Percentiles rank a stretch among this genome's conserved stretches.
Evolutionary conservation across 23 red algal species (phyloP).

Genomic region (Gracilaria vermiculophylla): DNA sequence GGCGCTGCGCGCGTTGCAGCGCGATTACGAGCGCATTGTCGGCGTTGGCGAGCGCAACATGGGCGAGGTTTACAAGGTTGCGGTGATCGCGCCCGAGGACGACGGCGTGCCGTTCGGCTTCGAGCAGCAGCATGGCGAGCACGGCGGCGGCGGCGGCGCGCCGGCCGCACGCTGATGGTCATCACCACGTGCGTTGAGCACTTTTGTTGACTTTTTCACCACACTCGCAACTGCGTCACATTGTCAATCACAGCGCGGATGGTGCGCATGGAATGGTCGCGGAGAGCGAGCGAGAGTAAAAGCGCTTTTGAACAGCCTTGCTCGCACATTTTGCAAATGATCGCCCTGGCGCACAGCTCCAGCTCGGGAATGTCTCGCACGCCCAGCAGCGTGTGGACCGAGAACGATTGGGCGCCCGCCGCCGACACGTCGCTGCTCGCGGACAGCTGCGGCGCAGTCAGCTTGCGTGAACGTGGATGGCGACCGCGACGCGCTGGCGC

Average conservation of each 20-base stretch:
- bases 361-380: slow-evolving; percentile 38
- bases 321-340: slow-evolving; percentile 16
- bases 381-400: slow-evolving; percentile 35
- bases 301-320: slow-evolving; percentile 48
- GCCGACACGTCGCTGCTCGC: slow-evolving; percentile 22
- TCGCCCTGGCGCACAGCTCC: slow-evolving; percentile 37
- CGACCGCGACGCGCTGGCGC: no score
- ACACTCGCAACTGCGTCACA: slow-evolving; percentile 25
- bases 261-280: slow-evolving; percentile 33
- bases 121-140: background rate
- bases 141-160: no score
- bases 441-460: background rate
- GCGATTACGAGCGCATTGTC: slow-evolving; percentile 48
- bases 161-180: no score
- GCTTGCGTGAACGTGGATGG: background rate
- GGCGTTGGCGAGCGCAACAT: slow-evolving; percentile 40
- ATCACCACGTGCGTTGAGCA: background rate
- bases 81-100: slow-evolving; percentile 14
- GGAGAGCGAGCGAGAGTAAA: slow-evolving; percentile 44
- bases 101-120: background rate
- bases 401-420: slow-evolving; percentile 43
- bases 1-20: slow-evolving; percentile 29
- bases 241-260: slow-evolving; percentile 41
- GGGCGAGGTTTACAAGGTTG: slow-evolving; percentile 43
- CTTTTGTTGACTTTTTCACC: background rate